These are phyloP conservation scores for Gamsiella multidivaricata DNA, from an alignment of 192 early-diverging fungal genomes.

Conservation along the genomic window DNA sequence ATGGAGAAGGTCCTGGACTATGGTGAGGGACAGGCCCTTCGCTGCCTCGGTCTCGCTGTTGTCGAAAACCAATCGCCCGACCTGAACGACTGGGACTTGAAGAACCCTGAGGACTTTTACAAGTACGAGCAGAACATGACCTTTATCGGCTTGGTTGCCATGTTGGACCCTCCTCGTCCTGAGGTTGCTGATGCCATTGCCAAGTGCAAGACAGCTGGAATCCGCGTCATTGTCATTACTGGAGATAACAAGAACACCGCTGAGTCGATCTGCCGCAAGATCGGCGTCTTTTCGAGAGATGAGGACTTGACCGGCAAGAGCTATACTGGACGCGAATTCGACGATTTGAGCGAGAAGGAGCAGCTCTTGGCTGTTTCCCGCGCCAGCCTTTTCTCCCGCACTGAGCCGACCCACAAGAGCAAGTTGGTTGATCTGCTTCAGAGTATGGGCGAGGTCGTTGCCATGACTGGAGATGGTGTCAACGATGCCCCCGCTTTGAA, in stretches of 20 bases:
- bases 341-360: constrained; percentile 79
- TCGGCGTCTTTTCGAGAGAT: constrained; percentile 86
- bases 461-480: constrained; percentile 99
- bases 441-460: constrained; percentile 83
- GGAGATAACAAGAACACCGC: constrained; percentile 98
- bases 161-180: constrained; percentile 97
- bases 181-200: constrained; percentile 87
- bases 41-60: constrained; percentile 92
- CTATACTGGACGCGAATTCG: constrained; percentile 97
- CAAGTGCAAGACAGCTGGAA: constrained; percentile 93
- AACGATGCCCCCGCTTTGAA: constrained; percentile 99
- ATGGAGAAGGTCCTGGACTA: constrained; percentile 76
- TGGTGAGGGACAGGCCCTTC: constrained; percentile 81
- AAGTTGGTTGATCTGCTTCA: constrained; percentile 94
- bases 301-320: constrained; percentile 74
- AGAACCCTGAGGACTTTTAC: constrained; percentile 73
- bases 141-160: constrained; percentile 94
- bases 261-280: constrained; percentile 93
- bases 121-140: constrained; percentile 86
- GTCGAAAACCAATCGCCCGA: constrained; percentile 74
- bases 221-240: constrained; percentile 98
- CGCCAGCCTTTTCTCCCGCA: constrained; percentile 92
- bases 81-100: constrained; percentile 58
- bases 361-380: constrained; percentile 77
- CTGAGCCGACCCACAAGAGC: constrained; percentile 96